Evolutionary conservation across 805 yeast genomes (phyloP), one percentile per base, ranked within the genome.

Genomic region (Wickerhamiella hasegawae): DNA sequence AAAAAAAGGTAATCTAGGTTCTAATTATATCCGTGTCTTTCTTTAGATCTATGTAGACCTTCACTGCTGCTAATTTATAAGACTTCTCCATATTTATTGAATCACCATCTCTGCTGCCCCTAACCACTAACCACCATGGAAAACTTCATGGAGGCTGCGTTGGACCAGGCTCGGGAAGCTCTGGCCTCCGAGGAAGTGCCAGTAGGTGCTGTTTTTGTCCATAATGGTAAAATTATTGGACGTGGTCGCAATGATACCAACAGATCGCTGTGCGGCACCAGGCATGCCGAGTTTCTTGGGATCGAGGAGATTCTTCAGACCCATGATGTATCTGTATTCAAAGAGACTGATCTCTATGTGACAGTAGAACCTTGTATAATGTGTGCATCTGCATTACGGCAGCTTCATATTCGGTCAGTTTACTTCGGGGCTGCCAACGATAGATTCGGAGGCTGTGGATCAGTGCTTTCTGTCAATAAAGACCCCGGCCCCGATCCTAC

Each of bases 291-390:
- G 54, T 78, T 90, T 45, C 65, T 77, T 39, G 95, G 87, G 0
- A 75, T 83, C 12, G 73, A 73, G 31, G 52, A 57, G 20, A 67
- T 77, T 6, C 53, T 66, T 25, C 43, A 50, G 4, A 48, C 55
- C 22, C 53, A 55, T 30, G 51, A 60, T 4, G 41, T 48, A 1
- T 28, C 38, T 4, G 42, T 55, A 8, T 71, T 82, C 46, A 47
- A 55, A 26, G 68, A 74, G 18, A 63, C 80, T 3, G 73, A 71
- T 21, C 62, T 90, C 5, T 87, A 84, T 54, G 98, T 90, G 18
- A 84, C 97, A 0, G 96, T 90, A 0, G 98, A 90, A 55, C 98
- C 98, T 0, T 90, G 98, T 52, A 78, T 90, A 5, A 90, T 90
- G 98, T 90, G 98, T 60, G 97, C 95, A 0, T 73, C 90, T 28